phyloP scores from a whole-genome alignment of 202 grass and related monocot species.

The Panicum virgatum region DNA sequence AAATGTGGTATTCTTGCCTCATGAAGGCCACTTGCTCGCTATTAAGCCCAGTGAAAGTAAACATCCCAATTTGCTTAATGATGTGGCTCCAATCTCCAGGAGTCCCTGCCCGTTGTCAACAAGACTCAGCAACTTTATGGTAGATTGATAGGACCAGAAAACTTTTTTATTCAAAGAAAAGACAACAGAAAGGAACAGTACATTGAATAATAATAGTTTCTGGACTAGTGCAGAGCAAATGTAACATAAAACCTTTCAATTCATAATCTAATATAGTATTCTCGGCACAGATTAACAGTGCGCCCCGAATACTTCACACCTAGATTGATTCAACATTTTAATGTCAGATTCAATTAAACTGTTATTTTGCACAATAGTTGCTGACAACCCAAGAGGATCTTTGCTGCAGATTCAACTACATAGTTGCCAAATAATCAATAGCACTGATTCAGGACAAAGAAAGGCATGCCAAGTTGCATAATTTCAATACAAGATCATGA shows the following conservation, averaged over 20 bases:
- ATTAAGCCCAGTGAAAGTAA: conserved; percentile 97
- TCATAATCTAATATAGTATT: not conserved
- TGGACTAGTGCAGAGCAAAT: not conserved
- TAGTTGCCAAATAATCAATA: conserved; percentile 16
- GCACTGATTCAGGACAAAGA: not conserved
- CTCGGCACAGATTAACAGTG: not conserved
- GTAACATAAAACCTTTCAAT: not conserved
- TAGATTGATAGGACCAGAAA: not conserved
- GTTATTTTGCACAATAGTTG: not conserved
- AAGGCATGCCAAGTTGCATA: not conserved
- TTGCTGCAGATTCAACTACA: conserved; percentile 3
- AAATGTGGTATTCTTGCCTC: conserved; percentile 96
- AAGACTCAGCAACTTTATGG: conserved; percentile 3
- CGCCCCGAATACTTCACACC: not conserved
- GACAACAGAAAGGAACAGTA: not conserved
- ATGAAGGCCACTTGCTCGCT: conserved; percentile 92
- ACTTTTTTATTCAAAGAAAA: not conserved
- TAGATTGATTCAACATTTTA: not conserved
- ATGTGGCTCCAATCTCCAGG: conserved; percentile 98
- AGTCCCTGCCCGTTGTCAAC: conserved; percentile 60
- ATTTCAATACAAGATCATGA: conserved; percentile 14
- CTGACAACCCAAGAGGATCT: not conserved
- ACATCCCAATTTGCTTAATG: conserved; percentile 99
- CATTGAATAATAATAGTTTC: not conserved
- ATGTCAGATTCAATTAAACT: not conserved